Base-by-base conservation (phyloP, 805 yeast species). In the Teunomyces cretensis region DNA sequence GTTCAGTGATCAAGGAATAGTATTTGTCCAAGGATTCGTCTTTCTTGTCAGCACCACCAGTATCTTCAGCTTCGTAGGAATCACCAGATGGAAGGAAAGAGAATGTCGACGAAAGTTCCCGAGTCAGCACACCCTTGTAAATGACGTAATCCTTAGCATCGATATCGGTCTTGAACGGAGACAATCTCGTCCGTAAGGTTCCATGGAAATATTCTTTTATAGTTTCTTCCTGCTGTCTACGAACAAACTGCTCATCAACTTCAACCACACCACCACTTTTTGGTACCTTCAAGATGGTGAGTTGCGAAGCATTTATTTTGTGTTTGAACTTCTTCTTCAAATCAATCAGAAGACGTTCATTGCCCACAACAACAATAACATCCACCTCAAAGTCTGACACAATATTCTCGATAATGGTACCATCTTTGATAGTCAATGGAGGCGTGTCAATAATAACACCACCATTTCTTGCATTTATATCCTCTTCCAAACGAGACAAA, bases 191-290 rank as follows among this genome's bases (percentile, higher is more conserved):
- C 37, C 75, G 75, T 14, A 75, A 65, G 5, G 78, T 78, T 2
- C 99, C 99, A 59, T 94, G 89, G 57, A 94, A 94, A 63, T 94
- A 94, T 58, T 91, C 95, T 58, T 82, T 81, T 43, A 92, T 89
- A 4, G 84, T 72, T 33, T 80, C 75, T 55, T 90, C 88, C 62
- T 92, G 98, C 16, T 77, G 43, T 30, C 83, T 79, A 57, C 98
- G 75, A 30, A 75, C 70, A 59, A 73, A 89, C 9, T 79, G 70
- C 43, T 84, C 92, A 47, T 86, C 92, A 24, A 79, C 74, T 26
- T 86, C 88, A 7, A 86, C 86, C 27, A 84, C 83, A 1, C 97
- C 97, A 38, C 86, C 85, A 35, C 89, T 79, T 49, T 78, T 79
- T 14, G 86, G 80, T 3, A 91, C 70, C 54, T 84, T 86, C 12